Percentiles rank a stretch among this genome's conserved stretches.
Conservation (phyloP, 768 basidiomycete species). For the Lactarius hengduanensis region DNA sequence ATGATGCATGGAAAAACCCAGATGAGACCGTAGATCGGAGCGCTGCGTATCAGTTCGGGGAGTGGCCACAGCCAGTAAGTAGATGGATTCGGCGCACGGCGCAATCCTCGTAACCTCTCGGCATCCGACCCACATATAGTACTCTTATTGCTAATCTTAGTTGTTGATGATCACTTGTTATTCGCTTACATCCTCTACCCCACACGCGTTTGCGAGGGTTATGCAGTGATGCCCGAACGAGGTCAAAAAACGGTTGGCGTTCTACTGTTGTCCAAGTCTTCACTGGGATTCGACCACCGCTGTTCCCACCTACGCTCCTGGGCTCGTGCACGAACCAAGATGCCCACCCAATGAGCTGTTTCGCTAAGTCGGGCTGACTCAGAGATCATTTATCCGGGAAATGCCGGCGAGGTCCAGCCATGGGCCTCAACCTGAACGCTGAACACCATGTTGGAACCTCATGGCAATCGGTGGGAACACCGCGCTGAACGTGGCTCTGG, state of each 20-base stretch:
- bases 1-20: conserved; percentile 24
- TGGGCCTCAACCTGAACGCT: not conserved
- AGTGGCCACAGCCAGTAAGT: conserved; percentile 15
- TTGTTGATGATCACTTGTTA: not conserved
- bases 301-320: not conserved
- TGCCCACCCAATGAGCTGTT: not conserved
- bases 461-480: not conserved
- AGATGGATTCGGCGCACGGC: conserved; percentile 5
- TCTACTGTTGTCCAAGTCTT: not conserved
- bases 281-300: not conserved
- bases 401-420: not conserved
- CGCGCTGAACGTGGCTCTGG: not conserved
- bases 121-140: not conserved
- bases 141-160: conserved; percentile 2
- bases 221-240: not conserved
- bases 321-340: not conserved
- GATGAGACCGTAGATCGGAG: conserved; percentile 7
- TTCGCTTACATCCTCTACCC: conserved; percentile 1
- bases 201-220: not conserved
- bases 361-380: not conserved
- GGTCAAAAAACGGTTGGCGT: not conserved
- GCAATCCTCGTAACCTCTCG: conserved; percentile 6
- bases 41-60: conserved; percentile 21
- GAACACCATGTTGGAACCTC: not conserved
- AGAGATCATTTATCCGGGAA: not conserved